Evolutionary conservation across 2,329 filamentous ascomycete species (phyloP).

Genomic region (Elsinoe fawcettii): DNA sequence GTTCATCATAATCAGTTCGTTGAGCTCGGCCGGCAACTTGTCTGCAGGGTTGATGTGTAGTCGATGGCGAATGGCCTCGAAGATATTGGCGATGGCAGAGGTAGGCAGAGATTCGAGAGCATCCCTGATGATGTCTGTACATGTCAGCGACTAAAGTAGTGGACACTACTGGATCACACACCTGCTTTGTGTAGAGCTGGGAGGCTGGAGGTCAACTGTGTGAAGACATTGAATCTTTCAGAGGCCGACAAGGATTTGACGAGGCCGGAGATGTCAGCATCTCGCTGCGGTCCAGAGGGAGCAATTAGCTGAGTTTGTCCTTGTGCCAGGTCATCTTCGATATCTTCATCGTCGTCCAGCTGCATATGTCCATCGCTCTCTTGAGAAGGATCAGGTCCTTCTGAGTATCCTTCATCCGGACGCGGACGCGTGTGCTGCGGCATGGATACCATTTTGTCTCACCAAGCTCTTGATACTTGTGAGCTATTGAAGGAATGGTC

Average conservation of each 20-base stretch:
- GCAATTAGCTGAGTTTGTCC: neutral
- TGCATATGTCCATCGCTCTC: constrained; percentile 36
- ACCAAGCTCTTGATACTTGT: neutral
- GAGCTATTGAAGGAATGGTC: neutral
- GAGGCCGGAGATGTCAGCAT: neutral
- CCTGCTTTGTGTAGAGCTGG: constrained; percentile 14
- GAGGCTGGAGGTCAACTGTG: constrained; percentile 12
- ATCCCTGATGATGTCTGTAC: constrained; percentile 67
- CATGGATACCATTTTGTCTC: constrained; percentile 13
- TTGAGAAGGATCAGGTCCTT: constrained; percentile 41
- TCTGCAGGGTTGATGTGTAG: constrained; percentile 89
- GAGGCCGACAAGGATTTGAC: constrained; percentile 17
- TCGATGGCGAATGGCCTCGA: constrained; percentile 69
- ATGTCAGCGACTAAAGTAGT: constrained; percentile 1
- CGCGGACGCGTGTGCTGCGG: constrained; percentile 20
- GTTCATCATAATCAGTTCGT: constrained; percentile 78
- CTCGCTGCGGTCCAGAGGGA: neutral
- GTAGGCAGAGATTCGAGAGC: constrained; percentile 73
- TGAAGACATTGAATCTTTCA: constrained; percentile 17
- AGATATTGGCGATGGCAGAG: constrained; percentile 69
- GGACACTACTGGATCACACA: neutral
- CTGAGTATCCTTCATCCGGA: constrained; percentile 77
- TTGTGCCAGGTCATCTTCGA: constrained; percentile 16
- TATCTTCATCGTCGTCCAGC: constrained; percentile 27
- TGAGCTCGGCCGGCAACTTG: constrained; percentile 82